Evolutionary conservation across 1,284 basidiomycete genomes (phyloP), one percentile per base, ranked within the genome.

Genomic region (Cryptococcus sp.): DNA sequence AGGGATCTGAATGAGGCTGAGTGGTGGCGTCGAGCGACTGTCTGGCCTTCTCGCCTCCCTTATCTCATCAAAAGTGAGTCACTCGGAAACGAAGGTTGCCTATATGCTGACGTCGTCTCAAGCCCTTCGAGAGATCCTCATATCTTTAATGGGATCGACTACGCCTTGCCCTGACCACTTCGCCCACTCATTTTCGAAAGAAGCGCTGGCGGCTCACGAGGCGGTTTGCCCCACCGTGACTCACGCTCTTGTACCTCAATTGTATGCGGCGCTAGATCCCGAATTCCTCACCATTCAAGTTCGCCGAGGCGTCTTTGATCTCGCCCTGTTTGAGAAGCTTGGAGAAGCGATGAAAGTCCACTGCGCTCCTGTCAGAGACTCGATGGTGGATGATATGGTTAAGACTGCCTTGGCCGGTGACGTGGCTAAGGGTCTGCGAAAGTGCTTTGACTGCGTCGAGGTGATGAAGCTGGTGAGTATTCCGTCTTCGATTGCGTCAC

Each of bases 351-450:
- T 96, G 66, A 92, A 93, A 78, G 86, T 86, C 46, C 92, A 96
- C 72, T 95, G 93, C 65, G 93, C 93, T 3, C 93, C 93, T 11
- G 93, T 94, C 86, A 84, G 93, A 40, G 93, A 96, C 78, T 83
- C 82, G 13, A 84, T 86, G 55, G 88, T 96, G 46, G 90, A 93
- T 72, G 83, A 84, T 52, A 92, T 96, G 90, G 86, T 94, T 25
- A 81, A 82, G 54, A 82, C 85, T 16, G 89, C 88, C 7, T 55
- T 65, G 8, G 66, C 69, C 16, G 25, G 82, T 79, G 85, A 88
- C 67, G 86, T 91, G 25, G 86, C 91, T 55, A 82, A 82, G 57
- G 90, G 89, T 13, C 83, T 95, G 60, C 83, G 89, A 58, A 84
- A 88, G 82, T 93, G 90, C 79, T 87, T 96, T 75, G 92, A 94